phyloP scores from a whole-genome alignment of 1,284 basidiomycete genomes.

The Blastosporella zonata region DNA sequence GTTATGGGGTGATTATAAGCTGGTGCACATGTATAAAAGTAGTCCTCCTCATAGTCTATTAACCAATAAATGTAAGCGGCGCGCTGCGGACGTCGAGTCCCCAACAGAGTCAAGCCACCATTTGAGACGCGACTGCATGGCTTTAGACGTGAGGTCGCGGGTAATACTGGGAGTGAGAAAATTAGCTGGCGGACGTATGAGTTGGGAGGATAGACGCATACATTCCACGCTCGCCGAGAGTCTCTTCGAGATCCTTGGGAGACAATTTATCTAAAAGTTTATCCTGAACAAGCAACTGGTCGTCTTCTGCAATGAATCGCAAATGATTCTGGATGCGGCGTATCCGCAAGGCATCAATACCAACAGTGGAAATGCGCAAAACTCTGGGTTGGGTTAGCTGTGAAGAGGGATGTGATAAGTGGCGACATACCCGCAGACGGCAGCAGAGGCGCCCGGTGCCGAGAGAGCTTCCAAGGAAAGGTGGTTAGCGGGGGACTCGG shows the following conservation, averaged over 20 bases:
- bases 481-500: slow-evolving; percentile 28
- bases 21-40: slow-evolving; percentile 6
- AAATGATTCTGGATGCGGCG: slow-evolving; percentile 59
- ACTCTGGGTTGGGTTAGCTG: slow-evolving; percentile 36
- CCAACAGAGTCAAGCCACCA: slow-evolving; percentile 60
- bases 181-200: background rate
- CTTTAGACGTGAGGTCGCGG: slow-evolving; percentile 35
- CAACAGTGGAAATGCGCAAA: slow-evolving; percentile 57
- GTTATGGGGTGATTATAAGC: slow-evolving; percentile 12
- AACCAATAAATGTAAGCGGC: slow-evolving; percentile 22
- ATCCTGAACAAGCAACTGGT: slow-evolving; percentile 53
- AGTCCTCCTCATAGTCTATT: slow-evolving; percentile 25
- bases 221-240: slow-evolving; percentile 73
- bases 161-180: slow-evolving; percentile 30
- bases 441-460: slow-evolving; percentile 27
- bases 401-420: slow-evolving; percentile 2
- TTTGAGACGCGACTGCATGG: slow-evolving; percentile 45
- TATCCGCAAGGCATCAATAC: slow-evolving; percentile 47
- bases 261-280: slow-evolving; percentile 44
- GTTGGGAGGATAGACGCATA: slow-evolving; percentile 35
- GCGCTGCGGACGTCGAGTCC: slow-evolving; percentile 28
- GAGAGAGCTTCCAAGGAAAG: slow-evolving; percentile 32
- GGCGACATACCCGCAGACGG: slow-evolving; percentile 40
- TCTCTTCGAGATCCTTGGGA: slow-evolving; percentile 52
- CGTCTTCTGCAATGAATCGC: slow-evolving; percentile 53